These are phyloP conservation scores for Alternaria metachromatica DNA, from an alignment of 2,329 filamentous ascomycete genomes.

Conservation along the genomic window DNA sequence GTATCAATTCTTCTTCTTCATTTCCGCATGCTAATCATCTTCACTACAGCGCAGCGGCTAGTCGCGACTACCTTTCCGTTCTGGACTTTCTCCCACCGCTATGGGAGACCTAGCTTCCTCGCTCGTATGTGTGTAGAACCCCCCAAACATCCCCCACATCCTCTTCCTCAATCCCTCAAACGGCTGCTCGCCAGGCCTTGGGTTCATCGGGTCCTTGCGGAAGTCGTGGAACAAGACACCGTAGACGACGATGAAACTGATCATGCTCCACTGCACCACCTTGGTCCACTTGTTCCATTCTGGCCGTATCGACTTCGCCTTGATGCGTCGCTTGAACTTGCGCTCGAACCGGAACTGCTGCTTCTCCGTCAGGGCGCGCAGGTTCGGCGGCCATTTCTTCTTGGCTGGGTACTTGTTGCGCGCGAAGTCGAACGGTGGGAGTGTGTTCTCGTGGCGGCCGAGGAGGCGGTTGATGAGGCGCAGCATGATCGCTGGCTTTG, in stretches of 20 bases:
- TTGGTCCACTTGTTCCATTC: conserved; percentile 70
- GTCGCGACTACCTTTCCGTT: background rate
- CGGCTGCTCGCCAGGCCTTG: conserved; percentile 39
- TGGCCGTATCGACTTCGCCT: conserved; percentile 67
- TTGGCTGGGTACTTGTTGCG: conserved; percentile 69
- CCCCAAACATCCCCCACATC: conserved; percentile 36
- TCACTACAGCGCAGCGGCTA: background rate
- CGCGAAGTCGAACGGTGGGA: conserved; percentile 52
- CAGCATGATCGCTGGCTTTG: conserved; percentile 25
- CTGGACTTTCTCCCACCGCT: conserved; percentile 1
- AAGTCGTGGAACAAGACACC: conserved; percentile 69
- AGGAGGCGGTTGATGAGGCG: conserved; percentile 58
- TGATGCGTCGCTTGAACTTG: conserved; percentile 74
- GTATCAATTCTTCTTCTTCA: background rate
- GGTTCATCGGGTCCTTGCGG: conserved; percentile 40
- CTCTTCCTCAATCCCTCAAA: conserved; percentile 36
- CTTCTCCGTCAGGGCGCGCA: conserved; percentile 70
- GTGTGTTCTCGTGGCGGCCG: conserved; percentile 49
- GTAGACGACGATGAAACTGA: conserved; percentile 62
- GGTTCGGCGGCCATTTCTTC: conserved; percentile 80
- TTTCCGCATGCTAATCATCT: background rate
- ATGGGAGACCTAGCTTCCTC: conserved; percentile 14
- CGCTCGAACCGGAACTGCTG: conserved; percentile 81
- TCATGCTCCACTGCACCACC: conserved; percentile 63
- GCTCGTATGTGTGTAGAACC: conserved; percentile 38